phyloP scores from a whole-genome alignment of 129 eudicot genomes.

The Erigeron canadensis region DNA sequence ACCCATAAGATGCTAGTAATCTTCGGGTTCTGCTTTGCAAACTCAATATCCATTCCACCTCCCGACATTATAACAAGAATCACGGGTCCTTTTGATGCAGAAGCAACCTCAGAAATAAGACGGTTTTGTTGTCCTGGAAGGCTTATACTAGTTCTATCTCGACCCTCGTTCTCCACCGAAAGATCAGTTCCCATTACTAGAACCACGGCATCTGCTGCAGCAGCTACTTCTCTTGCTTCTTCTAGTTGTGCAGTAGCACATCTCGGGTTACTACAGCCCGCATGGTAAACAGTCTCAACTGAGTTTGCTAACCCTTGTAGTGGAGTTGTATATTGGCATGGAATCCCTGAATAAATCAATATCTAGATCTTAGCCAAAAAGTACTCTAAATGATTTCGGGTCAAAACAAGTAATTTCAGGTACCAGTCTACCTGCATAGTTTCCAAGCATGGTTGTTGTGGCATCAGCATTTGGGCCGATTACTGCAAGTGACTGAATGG shows the following conservation, averaged over 20 bases:
- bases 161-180: slow-evolving; percentile 33
- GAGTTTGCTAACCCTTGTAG: slow-evolving; percentile 36
- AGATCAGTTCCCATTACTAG: slow-evolving; percentile 43
- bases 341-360: slow-evolving; percentile 18
- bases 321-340: slow-evolving; percentile 40
- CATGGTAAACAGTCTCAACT: slow-evolving; percentile 7
- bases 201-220: slow-evolving; percentile 32
- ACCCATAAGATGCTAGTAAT: slow-evolving; percentile 45
- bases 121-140: slow-evolving; percentile 44
- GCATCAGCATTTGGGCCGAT: slow-evolving; percentile 48
- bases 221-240: slow-evolving; percentile 10
- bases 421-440: slow-evolving; percentile 35
- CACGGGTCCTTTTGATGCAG: slow-evolving; percentile 26
- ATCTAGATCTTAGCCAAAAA: neutral
- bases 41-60: slow-evolving; percentile 37
- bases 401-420: too few species aligned
- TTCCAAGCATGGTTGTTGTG: slow-evolving; percentile 41
- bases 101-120: slow-evolving; percentile 34
- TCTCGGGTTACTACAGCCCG: slow-evolving; percentile 19
- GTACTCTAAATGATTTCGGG: too few species aligned
- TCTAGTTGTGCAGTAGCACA: too few species aligned
- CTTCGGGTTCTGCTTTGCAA: slow-evolving; percentile 30
- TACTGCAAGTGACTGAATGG: slow-evolving; percentile 27
- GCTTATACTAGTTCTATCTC: slow-evolving; percentile 29
- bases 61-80: slow-evolving; percentile 41